A percentile compares a stretch with the other conserved stretches of the same genome.
phyloP scores from a whole-genome alignment of 768 basidiomycete genomes.

The Lepiota subincarnata region DNA sequence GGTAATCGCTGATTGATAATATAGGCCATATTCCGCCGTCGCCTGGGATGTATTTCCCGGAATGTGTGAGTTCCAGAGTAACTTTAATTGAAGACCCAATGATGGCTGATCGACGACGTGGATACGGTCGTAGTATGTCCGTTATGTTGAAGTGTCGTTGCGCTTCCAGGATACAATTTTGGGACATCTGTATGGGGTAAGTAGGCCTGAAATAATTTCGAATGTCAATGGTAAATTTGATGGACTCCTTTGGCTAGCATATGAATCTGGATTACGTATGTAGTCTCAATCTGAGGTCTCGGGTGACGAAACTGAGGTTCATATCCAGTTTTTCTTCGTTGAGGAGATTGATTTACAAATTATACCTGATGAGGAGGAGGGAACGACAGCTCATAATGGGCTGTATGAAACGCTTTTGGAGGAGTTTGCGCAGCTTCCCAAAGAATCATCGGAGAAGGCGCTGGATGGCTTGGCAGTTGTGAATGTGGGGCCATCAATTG shows the following conservation, averaged over 20 bases:
- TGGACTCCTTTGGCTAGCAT: conserved; percentile 40
- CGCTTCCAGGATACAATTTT: conserved; percentile 85
- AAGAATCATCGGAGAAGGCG: conserved; percentile 53
- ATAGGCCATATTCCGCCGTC: conserved; percentile 86
- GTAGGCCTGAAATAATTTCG: conserved; percentile 32
- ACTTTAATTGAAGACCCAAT: neutral
- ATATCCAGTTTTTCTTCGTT: conserved; percentile 49
- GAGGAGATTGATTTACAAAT: conserved; percentile 53
- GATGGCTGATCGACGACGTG: conserved; percentile 9
- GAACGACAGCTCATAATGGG: conserved; percentile 24
- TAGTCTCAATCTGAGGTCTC: conserved; percentile 10
- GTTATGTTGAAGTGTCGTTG: conserved; percentile 71
- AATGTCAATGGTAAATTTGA: conserved; percentile 13
- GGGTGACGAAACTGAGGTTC: conserved; percentile 14
- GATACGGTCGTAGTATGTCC: conserved; percentile 43
- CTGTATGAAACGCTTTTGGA: conserved; percentile 56
- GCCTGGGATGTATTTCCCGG: conserved; percentile 74
- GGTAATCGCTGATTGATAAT: conserved; percentile 17
- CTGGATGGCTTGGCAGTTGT: conserved; percentile 53
- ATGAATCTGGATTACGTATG: conserved; percentile 83
- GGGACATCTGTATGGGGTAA: conserved; percentile 79
- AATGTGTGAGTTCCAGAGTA: conserved; percentile 57
- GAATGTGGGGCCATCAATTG: conserved; percentile 77
- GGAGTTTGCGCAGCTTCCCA: conserved; percentile 59
- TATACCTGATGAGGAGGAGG: conserved; percentile 23